Conservation (phyloP, 352 stramenopile genomes). For the Pythium aquatile region DNA sequence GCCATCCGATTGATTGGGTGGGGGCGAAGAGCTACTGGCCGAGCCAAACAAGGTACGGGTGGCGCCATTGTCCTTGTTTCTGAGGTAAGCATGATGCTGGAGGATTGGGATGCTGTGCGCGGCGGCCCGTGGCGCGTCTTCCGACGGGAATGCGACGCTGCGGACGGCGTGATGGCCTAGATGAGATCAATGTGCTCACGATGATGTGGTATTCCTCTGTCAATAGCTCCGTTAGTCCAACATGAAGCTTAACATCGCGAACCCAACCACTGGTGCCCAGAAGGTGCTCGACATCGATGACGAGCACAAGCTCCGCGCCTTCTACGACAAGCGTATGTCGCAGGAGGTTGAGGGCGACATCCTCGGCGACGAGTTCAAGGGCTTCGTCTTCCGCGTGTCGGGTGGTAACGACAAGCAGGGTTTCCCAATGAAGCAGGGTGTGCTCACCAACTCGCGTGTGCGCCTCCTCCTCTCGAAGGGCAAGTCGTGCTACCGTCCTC, state of each 20-base stretch:
- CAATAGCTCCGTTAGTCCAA: constrained; percentile 31
- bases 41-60: background rate
- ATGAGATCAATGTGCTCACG: constrained; percentile 14
- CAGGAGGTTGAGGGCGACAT: constrained; percentile 98
- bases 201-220: constrained; percentile 2
- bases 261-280: constrained; percentile 96
- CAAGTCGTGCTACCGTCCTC: constrained; percentile 96
- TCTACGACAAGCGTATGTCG: constrained; percentile 99
- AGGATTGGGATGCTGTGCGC: background rate
- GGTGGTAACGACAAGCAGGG: constrained; percentile 99
- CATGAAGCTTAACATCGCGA: constrained; percentile 99
- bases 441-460: constrained; percentile 98
- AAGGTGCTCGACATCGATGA: constrained; percentile 99
- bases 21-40: constrained; percentile 19
- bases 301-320: constrained; percentile 98
- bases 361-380: constrained; percentile 99
- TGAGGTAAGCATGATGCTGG: constrained; percentile 28
- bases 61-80: constrained; percentile 36
- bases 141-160: background rate
- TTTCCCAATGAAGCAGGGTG: constrained; percentile 99
- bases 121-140: background rate
- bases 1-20: constrained; percentile 29
- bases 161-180: background rate
- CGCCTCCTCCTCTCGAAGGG: constrained; percentile 98
- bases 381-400: constrained; percentile 98